These are phyloP conservation scores for Graphilbum fragrans DNA, from an alignment of 2,329 filamentous ascomycete genomes.

Conservation along the genomic window DNA sequence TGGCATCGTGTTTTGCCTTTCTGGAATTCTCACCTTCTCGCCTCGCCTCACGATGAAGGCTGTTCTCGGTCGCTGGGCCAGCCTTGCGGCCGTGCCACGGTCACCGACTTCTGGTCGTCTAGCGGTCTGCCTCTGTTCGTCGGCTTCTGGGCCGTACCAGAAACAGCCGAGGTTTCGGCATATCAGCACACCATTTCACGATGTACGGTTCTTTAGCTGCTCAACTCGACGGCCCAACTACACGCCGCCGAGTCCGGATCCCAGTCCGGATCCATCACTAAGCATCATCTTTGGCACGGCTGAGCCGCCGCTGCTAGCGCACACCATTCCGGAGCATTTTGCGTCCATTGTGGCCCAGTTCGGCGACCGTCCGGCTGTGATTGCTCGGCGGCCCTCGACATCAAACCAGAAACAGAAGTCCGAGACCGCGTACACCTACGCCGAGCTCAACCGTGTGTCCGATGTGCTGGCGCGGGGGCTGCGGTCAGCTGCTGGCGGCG, in stretches of 20 bases:
- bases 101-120: too few relatives aligned
- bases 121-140: too few relatives aligned
- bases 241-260: background rate
- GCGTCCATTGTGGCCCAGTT: slow-evolving; percentile 47
- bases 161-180: too few relatives aligned
- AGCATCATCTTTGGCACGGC: slow-evolving; percentile 3
- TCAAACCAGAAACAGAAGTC: too few relatives aligned
- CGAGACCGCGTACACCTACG: slow-evolving; percentile 64
- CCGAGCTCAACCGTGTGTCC: slow-evolving; percentile 60
- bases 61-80: too few relatives aligned
- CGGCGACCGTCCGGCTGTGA: slow-evolving; percentile 52
- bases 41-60: too few relatives aligned
- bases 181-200: too few relatives aligned
- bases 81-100: too few relatives aligned
- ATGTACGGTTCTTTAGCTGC: too few relatives aligned
- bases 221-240: background rate
- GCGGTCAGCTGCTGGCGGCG: slow-evolving; percentile 44
- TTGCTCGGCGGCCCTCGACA: slow-evolving; percentile 38
- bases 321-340: slow-evolving; percentile 66
- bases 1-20: too few relatives aligned
- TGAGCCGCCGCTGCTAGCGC: slow-evolving; percentile 52
- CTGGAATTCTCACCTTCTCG: too few relatives aligned
- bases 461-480: slow-evolving; percentile 65
- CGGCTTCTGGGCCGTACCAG: too few relatives aligned
- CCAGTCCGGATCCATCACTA: background rate